These are phyloP conservation scores for Collybia mongolica DNA, from an alignment of 768 basidiomycete species.

Conservation along the genomic window DNA sequence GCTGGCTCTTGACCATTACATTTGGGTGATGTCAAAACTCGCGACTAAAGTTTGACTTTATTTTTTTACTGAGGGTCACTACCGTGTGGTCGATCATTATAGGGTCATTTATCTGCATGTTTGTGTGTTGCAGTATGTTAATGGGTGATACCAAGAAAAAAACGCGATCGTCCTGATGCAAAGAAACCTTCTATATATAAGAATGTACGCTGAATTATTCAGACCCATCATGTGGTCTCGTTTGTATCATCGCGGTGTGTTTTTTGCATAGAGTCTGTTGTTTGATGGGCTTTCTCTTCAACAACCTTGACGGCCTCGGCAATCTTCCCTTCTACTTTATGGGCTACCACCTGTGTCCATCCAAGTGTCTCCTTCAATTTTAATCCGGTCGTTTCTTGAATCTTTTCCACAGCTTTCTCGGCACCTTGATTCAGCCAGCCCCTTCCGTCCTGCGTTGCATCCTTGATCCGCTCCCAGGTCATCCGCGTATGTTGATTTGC, in stretches of 20 bases:
- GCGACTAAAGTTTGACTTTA: no score
- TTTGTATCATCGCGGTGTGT: constrained; percentile 21
- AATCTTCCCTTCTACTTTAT: constrained; percentile 18
- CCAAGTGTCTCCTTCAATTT: constrained; percentile 64
- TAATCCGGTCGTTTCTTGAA: constrained; percentile 73
- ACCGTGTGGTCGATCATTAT: no score
- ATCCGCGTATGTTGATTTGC: constrained; percentile 60
- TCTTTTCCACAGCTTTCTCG: constrained; percentile 43
- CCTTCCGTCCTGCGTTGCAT: constrained; percentile 46
- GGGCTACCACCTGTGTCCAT: constrained; percentile 25
- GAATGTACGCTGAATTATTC: background rate
- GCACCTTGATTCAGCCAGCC: constrained; percentile 44
- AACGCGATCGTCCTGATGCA: no score
- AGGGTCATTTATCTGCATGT: no score
- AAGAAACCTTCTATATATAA: background rate
- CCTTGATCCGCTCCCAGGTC: constrained; percentile 56
- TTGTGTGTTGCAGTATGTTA: no score
- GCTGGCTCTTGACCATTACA: no score
- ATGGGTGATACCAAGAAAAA: no score
- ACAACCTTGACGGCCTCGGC: constrained; percentile 21
- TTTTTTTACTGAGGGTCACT: no score
- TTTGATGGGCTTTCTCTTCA: constrained; percentile 22
- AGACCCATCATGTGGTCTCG: constrained; percentile 13
- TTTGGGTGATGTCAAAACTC: no score
- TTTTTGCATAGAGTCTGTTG: constrained; percentile 16